These are phyloP conservation scores for Monosporozyma servazzii DNA, from an alignment of 805 yeast species.

Conservation along the genomic window DNA sequence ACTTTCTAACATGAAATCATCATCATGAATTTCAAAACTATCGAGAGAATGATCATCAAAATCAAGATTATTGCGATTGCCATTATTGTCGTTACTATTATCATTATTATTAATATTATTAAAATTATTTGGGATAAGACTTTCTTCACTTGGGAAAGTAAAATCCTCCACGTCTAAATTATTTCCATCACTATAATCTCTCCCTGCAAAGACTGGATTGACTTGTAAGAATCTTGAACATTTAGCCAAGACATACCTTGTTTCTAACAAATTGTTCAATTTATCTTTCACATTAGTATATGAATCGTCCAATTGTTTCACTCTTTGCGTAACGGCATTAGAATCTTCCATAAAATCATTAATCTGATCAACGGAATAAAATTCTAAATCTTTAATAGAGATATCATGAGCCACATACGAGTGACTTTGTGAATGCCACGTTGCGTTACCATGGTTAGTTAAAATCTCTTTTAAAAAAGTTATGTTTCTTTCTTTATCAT, in stretches of 20 bases:
- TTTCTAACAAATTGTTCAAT: conserved; percentile 60
- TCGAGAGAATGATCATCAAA: conserved; percentile 2
- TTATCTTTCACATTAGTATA: conserved; percentile 50
- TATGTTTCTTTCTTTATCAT: conserved; percentile 73
- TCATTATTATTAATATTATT: conserved; percentile 11
- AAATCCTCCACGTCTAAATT: conserved; percentile 20
- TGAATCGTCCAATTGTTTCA: conserved; percentile 63
- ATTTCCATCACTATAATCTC: conserved; percentile 11
- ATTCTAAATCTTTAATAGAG: conserved; percentile 17
- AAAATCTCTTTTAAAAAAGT: conserved; percentile 42
- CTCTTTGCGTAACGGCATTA: conserved; percentile 59
- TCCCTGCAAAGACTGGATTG: conserved; percentile 26
- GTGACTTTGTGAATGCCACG: conserved; percentile 30
- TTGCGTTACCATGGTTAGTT: conserved; percentile 34
- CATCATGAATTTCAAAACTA: neutral
- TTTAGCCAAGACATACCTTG: conserved; percentile 50
- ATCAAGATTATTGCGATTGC: neutral
- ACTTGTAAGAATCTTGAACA: conserved; percentile 41
- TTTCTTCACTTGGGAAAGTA: conserved; percentile 7
- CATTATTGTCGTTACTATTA: conserved; percentile 9
- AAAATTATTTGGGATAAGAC: conserved; percentile 12
- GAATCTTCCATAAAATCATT: conserved; percentile 61
- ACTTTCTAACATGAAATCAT: conserved; percentile 4
- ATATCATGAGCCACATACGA: conserved; percentile 19
- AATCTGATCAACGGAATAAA: conserved; percentile 29